Percentiles rank a stretch among this genome's conserved stretches.
phyloP scores from a whole-genome alignment of 495 filamentous ascomycete species.

The Aspergillus homomorphus region DNA sequence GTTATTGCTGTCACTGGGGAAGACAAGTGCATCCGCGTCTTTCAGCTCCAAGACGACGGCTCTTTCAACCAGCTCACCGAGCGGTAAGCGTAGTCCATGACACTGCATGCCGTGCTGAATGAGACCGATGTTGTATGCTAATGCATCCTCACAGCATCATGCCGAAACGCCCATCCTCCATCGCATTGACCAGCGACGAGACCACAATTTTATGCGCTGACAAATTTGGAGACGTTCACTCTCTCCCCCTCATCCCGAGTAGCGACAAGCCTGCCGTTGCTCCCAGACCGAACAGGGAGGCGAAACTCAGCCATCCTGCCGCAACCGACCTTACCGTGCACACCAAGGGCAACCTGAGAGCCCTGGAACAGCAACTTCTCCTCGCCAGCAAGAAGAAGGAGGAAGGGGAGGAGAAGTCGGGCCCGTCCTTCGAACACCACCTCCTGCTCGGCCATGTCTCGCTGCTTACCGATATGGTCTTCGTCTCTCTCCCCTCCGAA shows the following conservation, averaged over 20 bases:
- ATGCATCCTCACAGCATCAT: conserved; percentile 56
- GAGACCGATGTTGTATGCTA: not conserved
- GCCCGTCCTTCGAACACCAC: conserved; percentile 62
- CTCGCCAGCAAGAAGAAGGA: conserved; percentile 45
- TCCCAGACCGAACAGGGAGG: conserved; percentile 15
- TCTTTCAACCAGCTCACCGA: conserved; percentile 65
- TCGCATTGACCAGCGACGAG: conserved; percentile 65
- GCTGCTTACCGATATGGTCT: conserved; percentile 72
- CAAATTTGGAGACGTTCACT: conserved; percentile 95
- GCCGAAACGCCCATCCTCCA: conserved; percentile 81
- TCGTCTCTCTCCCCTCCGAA: conserved; percentile 39
- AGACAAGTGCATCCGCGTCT: conserved; percentile 86
- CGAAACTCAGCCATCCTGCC: conserved; percentile 48
- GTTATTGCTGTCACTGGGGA: conserved; percentile 77
- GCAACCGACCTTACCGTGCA: conserved; percentile 79
- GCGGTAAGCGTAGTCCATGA: conserved; percentile 49
- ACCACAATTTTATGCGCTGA: conserved; percentile 75
- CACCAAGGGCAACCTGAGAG: conserved; percentile 70
- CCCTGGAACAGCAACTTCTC: conserved; percentile 68
- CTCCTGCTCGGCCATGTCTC: conserved; percentile 90
- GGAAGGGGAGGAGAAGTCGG: conserved; percentile 34
- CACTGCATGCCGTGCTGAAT: not conserved
- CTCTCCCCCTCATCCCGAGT: conserved; percentile 69
- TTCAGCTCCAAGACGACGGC: conserved; percentile 60
- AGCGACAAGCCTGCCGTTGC: conserved; percentile 25